Evolutionary conservation across 176 grass and related monocot species (phyloP), one percentile per base, ranked within the genome.

Genomic region (Eleusine coracana): DNA sequence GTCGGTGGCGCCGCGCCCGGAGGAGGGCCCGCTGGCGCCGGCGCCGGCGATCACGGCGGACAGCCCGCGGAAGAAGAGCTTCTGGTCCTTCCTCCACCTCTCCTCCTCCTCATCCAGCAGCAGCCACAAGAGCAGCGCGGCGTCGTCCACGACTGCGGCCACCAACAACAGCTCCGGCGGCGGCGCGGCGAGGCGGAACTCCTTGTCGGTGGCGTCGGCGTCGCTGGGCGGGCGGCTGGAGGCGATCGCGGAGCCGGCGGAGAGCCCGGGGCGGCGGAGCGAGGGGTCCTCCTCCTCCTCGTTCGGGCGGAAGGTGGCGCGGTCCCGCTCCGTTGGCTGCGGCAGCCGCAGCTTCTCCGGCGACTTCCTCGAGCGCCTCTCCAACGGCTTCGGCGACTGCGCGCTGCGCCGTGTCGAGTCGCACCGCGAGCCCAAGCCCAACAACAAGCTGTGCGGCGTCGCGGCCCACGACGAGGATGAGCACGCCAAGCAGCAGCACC

Each of bases 31-130:
- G 50, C 63, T 51, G 62, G 61, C 79, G 29, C 62, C 51, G 10
- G 34, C 67, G 18, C 34, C 44, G 9, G 41, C 76, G 41, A 39
- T 86, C 72, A 71, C 93, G 59, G 62, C 75, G 7, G 89, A 99
- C 41, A 94, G 91, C 77, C 91, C 97, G 12, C 73, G 91, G 34
- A 99, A 99, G 89, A 99, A 99, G 91, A 94, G 97, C 86, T 99
- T 99, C 28, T 99, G 97, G 97, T 99, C 97, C 18, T 96, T 99
- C 87, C 87, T 99, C 77, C 91, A 96, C 87, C 84, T 89, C 0
- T 88, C 85, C 49, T 92, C 92, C 61, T 80, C 85, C 40, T 92
- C 92, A 51, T 82, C 86, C 42, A 74, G 68, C 42, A 74, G 68
- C 46, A 1, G 80, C 87, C 81, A 93, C 82, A 68, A 78, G 51